Percentiles rank a stretch among this genome's conserved stretches.
Evolutionary conservation across 371 early-diverging fungal species (phyloP).

Genomic region (Racocetra persica): DNA sequence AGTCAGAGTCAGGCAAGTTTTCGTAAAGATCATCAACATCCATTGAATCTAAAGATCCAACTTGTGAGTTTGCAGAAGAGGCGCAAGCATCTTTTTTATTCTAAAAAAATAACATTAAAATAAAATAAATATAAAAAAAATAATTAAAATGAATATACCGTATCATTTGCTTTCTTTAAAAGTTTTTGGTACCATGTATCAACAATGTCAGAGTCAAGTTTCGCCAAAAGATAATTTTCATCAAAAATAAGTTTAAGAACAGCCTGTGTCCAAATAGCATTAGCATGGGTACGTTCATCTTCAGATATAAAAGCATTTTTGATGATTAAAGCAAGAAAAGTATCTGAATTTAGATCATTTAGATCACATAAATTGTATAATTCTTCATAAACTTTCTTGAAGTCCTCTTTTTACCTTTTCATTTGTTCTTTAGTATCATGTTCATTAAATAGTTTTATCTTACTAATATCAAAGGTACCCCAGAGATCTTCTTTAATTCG

Average conservation of each 20-base stretch:
- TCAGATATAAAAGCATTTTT: not conserved
- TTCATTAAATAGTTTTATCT: not conserved
- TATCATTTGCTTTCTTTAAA: no score
- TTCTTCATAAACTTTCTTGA: not conserved
- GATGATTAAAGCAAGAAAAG: not conserved
- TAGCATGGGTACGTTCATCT: not conserved
- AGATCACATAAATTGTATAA: not conserved
- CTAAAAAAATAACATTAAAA: no score
- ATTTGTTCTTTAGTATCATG: not conserved
- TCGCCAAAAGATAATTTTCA: not conserved
- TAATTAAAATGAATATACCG: no score
- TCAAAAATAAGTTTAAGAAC: not conserved
- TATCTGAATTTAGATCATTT: not conserved
- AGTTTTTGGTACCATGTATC: not conserved
- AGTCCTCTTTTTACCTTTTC: not conserved
- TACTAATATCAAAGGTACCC: not conserved
- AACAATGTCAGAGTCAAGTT: not conserved
- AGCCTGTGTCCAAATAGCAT: not conserved
- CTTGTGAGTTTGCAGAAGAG: no score
- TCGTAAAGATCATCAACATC: no score
- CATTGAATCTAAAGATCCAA: no score
- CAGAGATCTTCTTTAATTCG: not conserved
- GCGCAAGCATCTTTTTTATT: no score
- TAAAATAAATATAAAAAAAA: no score
- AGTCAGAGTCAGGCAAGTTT: no score